Evolutionary conservation across 345 rosid genomes (phyloP).

Genomic region (Dovyalis caffra): DNA sequence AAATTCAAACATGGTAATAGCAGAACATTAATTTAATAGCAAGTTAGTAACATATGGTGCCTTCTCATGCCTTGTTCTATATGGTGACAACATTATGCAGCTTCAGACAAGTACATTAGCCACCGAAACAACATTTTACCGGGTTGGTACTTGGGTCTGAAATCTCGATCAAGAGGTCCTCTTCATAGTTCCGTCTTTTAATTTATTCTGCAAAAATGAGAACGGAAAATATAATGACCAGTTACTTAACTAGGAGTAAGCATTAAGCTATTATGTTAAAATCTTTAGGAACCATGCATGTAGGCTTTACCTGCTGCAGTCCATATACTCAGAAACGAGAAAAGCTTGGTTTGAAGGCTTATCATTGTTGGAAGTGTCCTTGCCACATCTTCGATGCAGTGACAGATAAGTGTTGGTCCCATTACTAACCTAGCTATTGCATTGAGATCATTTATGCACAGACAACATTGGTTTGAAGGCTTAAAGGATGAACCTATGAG

Average conservation of each 20-base stretch:
- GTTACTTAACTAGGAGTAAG: neutral
- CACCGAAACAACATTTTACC: neutral
- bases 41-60: neutral
- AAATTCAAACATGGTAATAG: neutral
- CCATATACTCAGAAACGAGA: conserved; percentile 35
- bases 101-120: neutral
- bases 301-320: conserved; percentile 42
- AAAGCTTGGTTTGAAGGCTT: too few relatives aligned
- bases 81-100: neutral
- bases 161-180: neutral
- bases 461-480: conserved; percentile 38
- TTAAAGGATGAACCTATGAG: conserved; percentile 29
- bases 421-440: conserved; percentile 29
- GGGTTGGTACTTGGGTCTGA: neutral
- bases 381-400: conserved; percentile 36
- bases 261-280: too few relatives aligned
- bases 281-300: too few relatives aligned
- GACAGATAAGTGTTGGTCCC: conserved; percentile 35
- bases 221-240: neutral
- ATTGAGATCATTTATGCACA: conserved; percentile 36
- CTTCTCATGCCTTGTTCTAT: neutral
- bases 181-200: neutral
- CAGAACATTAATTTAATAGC: neutral
- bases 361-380: neutral
- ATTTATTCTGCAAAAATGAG: neutral